A percentile compares a stretch with the other conserved stretches of the same genome.
These are phyloP conservation scores for Colletotrichum chrysophilum DNA, from an alignment of 2,329 filamentous ascomycete genomes.

Conservation along the genomic window DNA sequence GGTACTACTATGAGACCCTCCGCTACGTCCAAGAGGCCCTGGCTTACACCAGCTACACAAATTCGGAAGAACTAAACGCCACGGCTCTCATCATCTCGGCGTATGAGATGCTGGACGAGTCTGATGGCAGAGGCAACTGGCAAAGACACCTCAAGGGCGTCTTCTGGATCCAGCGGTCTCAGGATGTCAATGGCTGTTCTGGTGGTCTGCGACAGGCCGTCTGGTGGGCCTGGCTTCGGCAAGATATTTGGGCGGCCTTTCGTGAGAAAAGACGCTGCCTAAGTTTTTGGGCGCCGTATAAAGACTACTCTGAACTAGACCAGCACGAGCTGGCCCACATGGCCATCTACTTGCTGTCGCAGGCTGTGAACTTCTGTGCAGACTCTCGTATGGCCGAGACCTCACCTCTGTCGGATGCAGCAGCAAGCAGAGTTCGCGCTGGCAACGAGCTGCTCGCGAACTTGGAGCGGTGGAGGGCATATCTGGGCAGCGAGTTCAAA, in stretches of 20 bases:
- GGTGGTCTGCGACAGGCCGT: slow-evolving; percentile 61
- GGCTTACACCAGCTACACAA: slow-evolving; percentile 61
- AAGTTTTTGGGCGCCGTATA: slow-evolving; percentile 63
- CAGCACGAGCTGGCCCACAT: slow-evolving; percentile 58
- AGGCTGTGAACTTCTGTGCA: slow-evolving; percentile 63
- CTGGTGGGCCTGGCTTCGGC: slow-evolving; percentile 72
- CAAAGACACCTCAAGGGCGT: slow-evolving; percentile 68
- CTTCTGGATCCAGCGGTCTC: slow-evolving; percentile 69
- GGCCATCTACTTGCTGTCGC: slow-evolving; percentile 59
- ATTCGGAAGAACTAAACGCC: slow-evolving; percentile 61
- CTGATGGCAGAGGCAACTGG: slow-evolving; percentile 58
- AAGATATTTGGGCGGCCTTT: slow-evolving; percentile 70
- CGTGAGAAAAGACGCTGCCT: slow-evolving; percentile 60
- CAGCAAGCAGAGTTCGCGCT: slow-evolving; percentile 15
- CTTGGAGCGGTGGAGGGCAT: slow-evolving; percentile 35
- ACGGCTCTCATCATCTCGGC: slow-evolving; percentile 66
- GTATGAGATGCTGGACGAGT: slow-evolving; percentile 70
- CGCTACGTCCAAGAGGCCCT: slow-evolving; percentile 66
- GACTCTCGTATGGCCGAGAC: slow-evolving; percentile 32
- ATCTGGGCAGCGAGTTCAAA: slow-evolving; percentile 41
- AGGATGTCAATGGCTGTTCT: slow-evolving; percentile 64
- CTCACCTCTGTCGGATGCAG: neutral
- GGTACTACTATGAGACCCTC: slow-evolving; percentile 68
- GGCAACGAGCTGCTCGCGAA: slow-evolving; percentile 27
- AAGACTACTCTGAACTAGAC: slow-evolving; percentile 50